These are phyloP conservation scores for Exophiala alcalophila DNA, from an alignment of 2,329 filamentous ascomycete species.

Conservation along the genomic window DNA sequence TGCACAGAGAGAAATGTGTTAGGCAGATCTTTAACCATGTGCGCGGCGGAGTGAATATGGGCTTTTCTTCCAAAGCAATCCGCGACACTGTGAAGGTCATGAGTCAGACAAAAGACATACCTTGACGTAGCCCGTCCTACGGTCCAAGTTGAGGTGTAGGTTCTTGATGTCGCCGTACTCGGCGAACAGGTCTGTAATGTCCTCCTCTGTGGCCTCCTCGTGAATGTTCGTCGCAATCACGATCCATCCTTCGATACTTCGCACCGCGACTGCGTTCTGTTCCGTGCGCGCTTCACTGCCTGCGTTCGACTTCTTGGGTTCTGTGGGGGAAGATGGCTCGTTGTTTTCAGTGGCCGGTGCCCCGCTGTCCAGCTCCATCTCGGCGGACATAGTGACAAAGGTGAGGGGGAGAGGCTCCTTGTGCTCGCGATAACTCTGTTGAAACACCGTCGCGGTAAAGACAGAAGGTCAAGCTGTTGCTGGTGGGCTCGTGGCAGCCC, in stretches of 20 bases:
- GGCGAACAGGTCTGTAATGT: slow-evolving; percentile 63
- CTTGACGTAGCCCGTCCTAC: slow-evolving; percentile 66
- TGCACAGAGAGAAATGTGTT: slow-evolving; percentile 33
- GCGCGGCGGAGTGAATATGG: not conserved
- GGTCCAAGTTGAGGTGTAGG: slow-evolving; percentile 63
- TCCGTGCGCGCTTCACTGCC: slow-evolving; percentile 44
- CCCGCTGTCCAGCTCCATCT: slow-evolving; percentile 47
- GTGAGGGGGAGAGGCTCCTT: not conserved
- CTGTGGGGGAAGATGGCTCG: slow-evolving; percentile 14
- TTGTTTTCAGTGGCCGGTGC: slow-evolving; percentile 21
- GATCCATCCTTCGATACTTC: slow-evolving; percentile 68
- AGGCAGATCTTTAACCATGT: not conserved
- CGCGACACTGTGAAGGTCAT: too few species aligned
- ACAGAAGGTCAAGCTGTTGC: too few species aligned
- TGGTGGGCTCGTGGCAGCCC: too few species aligned
- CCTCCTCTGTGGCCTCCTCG: slow-evolving; percentile 66
- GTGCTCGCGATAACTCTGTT: too few species aligned
- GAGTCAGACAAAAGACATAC: slow-evolving; percentile 38
- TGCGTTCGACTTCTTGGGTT: slow-evolving; percentile 23
- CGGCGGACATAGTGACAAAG: slow-evolving; percentile 40
- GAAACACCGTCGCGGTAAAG: too few species aligned
- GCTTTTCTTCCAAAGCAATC: too few species aligned
- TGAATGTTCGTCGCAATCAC: slow-evolving; percentile 67
- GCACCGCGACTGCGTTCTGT: slow-evolving; percentile 54
- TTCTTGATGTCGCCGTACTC: slow-evolving; percentile 68